These are phyloP conservation scores for Picea sitchensis DNA, from an alignment of 75 land plant genomes.

Conservation along the genomic window DNA sequence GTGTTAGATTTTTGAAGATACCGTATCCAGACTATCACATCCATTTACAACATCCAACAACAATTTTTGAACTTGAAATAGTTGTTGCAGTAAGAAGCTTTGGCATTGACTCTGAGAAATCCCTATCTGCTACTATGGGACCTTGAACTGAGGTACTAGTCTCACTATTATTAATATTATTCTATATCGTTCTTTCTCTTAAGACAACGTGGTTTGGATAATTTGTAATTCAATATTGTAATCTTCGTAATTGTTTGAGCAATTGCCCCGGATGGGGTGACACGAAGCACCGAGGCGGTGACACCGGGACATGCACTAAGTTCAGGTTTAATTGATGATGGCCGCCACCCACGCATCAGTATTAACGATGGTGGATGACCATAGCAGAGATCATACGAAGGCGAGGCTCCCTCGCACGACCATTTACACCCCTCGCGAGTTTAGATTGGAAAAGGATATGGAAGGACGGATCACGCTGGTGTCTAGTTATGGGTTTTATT, in stretches of 20 bases:
- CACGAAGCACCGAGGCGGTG: too few relatives aligned
- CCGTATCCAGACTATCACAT: constrained; percentile 30
- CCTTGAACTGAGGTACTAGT: constrained; percentile 41
- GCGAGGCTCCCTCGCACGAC: too few relatives aligned
- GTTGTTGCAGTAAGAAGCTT: constrained; percentile 48
- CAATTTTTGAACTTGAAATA: constrained; percentile 43
- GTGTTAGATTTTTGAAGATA: constrained; percentile 21
- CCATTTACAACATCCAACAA: constrained; percentile 37
- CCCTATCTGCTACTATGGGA: constrained; percentile 41
- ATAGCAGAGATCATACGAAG: too few relatives aligned
- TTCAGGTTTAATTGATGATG: too few relatives aligned
- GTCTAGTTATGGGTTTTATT: too few relatives aligned
- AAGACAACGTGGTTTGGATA: constrained; percentile 6
- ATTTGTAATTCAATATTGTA: neutral
- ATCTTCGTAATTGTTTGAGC: too few relatives aligned
- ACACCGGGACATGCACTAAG: too few relatives aligned
- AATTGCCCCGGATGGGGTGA: neutral
- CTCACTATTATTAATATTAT: constrained; percentile 12
- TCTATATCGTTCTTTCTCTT: constrained; percentile 16
- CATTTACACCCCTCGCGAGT: too few relatives aligned
- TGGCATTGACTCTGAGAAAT: constrained; percentile 32
- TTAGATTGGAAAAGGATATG: too few relatives aligned
- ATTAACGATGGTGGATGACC: too few relatives aligned
- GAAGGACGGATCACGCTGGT: too few relatives aligned
- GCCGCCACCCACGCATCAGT: too few relatives aligned